Conservation (phyloP, 1,139 yeast genomes). For the Taphrina wiesneri region DNA sequence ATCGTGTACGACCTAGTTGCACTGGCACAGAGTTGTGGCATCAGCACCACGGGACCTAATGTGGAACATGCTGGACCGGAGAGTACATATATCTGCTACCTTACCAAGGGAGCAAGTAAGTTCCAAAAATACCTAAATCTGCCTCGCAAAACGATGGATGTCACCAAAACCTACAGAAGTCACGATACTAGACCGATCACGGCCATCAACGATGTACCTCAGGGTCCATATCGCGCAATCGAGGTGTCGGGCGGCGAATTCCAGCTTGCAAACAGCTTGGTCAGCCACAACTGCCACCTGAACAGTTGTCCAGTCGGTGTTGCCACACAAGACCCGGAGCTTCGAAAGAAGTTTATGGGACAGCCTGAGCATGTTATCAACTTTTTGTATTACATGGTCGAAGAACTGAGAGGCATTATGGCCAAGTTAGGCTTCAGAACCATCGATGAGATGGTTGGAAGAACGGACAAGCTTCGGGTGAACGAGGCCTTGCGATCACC, state of each 20-base stretch:
- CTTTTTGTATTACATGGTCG: constrained; percentile 91
- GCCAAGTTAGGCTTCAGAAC: constrained; percentile 93
- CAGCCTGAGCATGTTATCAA: constrained; percentile 98
- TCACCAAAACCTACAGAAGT: neutral
- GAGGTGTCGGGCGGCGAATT: neutral
- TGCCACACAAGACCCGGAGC: constrained; percentile 96
- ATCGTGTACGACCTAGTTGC: neutral
- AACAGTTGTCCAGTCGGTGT: constrained; percentile 97
- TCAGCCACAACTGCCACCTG: constrained; percentile 53
- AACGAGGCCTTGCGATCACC: constrained; percentile 83
- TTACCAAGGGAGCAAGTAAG: neutral
- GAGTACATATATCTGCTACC: neutral
- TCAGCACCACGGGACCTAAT: neutral
- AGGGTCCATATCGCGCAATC: neutral
- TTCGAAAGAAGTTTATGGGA: constrained; percentile 89
- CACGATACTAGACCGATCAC: neutral
- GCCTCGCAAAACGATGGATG: neutral
- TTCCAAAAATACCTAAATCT: neutral
- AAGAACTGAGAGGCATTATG: constrained; percentile 90
- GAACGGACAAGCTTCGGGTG: constrained; percentile 83
- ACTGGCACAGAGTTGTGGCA: constrained; percentile 2
- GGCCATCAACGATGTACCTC: neutral
- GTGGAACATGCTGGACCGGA: neutral
- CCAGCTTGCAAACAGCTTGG: neutral
- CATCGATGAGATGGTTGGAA: constrained; percentile 96